These are phyloP conservation scores for Amanita inopinata DNA, from an alignment of 768 basidiomycete species.

Conservation along the genomic window DNA sequence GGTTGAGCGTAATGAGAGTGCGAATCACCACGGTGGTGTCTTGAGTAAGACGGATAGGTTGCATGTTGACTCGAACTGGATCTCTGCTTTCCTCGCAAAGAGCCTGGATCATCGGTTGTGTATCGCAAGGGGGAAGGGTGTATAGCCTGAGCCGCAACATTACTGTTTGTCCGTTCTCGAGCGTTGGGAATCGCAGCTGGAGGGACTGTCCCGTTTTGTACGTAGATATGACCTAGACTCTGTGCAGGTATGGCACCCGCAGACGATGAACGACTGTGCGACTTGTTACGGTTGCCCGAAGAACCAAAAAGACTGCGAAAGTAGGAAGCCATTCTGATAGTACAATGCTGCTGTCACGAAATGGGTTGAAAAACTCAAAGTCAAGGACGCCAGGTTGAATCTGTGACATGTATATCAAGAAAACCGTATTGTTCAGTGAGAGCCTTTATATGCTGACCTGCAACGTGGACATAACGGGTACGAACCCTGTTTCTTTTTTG, in stretches of 20 bases:
- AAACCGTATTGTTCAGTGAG: not conserved
- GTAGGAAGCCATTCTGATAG: slow-evolving; percentile 11
- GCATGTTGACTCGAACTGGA: slow-evolving; percentile 8
- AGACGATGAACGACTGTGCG: slow-evolving; percentile 34
- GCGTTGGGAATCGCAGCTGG: slow-evolving; percentile 26
- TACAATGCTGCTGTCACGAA: not conserved
- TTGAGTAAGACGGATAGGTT: slow-evolving; percentile 12
- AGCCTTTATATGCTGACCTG: not conserved
- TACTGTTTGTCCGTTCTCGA: slow-evolving; percentile 30
- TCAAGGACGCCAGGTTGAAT: slow-evolving; percentile 1
- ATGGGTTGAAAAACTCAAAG: not conserved
- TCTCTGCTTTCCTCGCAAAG: slow-evolving; percentile 7
- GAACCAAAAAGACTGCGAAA: slow-evolving; percentile 9
- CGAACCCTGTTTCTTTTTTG: slow-evolving; percentile 1
- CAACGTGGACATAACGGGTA: slow-evolving; percentile 4
- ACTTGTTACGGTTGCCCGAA: slow-evolving; percentile 17
- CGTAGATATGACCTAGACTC: slow-evolving; percentile 32
- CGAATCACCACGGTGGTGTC: slow-evolving; percentile 21
- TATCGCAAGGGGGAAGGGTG: slow-evolving; percentile 33
- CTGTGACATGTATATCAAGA: not conserved
- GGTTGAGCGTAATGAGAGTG: slow-evolving; percentile 15
- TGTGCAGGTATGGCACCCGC: slow-evolving; percentile 20
- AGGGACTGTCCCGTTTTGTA: slow-evolving; percentile 22
- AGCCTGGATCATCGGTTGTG: slow-evolving; percentile 23
- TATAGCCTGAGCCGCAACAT: slow-evolving; percentile 23